A percentile compares a stretch with the other conserved stretches of the same genome.
Conservation (phyloP, 768 basidiomycete species). For the Boletus pseudopeckii region DNA sequence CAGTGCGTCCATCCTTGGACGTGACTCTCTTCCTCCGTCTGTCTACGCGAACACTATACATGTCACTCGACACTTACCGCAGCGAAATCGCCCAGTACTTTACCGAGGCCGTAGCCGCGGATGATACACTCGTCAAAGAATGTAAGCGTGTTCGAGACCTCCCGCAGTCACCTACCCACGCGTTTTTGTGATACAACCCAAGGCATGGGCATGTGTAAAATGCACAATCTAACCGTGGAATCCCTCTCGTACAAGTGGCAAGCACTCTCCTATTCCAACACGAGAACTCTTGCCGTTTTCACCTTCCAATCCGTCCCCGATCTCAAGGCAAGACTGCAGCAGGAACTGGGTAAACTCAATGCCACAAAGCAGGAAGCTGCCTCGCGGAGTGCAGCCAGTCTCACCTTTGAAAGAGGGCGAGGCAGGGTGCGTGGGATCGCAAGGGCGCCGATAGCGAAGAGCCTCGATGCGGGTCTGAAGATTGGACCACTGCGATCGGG, state of each 20-base stretch:
- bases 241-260: conserved; percentile 68
- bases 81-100: conserved; percentile 26
- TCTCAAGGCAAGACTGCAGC: conserved; percentile 42
- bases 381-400: conserved; percentile 19
- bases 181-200: conserved; percentile 7
- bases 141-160: conserved; percentile 36
- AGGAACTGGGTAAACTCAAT: conserved; percentile 29
- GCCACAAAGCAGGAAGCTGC: conserved; percentile 32
- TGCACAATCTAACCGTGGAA: conserved; percentile 52
- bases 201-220: conserved; percentile 66
- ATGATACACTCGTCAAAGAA: conserved; percentile 49
- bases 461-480: conserved; percentile 17
- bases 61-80: conserved; percentile 23
- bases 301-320: conserved; percentile 46
- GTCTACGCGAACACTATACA: neutral
- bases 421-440: conserved; percentile 1
- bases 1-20: neutral
- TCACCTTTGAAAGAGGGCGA: conserved; percentile 11
- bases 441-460: neutral
- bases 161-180: conserved; percentile 7
- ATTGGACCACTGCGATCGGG: conserved; percentile 4
- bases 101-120: conserved; percentile 29
- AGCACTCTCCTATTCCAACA: conserved; percentile 38
- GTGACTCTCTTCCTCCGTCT: neutral
- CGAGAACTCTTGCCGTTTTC: conserved; percentile 42